Percentiles rank a stretch among this genome's conserved stretches.
These are phyloP conservation scores for Mucor velutinosus DNA, from an alignment of 371 early-diverging fungal species.

Conservation along the genomic window DNA sequence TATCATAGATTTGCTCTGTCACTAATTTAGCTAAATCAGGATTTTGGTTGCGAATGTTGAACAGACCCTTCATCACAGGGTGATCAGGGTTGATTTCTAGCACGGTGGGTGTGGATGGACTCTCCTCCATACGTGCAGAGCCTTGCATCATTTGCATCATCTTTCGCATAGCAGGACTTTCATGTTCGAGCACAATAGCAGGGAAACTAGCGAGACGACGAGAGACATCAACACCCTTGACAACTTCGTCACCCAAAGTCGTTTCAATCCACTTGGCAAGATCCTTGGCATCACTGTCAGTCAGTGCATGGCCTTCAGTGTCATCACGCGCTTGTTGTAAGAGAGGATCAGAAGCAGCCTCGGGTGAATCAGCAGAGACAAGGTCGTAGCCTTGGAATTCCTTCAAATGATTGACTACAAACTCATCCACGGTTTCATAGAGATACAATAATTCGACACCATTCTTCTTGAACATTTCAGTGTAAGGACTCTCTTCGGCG, in stretches of 20 bases:
- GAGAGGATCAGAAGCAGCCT: conserved; percentile 54
- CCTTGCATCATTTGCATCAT: conserved; percentile 77
- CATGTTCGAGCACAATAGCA: conserved; percentile 77
- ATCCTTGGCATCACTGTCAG: conserved; percentile 60
- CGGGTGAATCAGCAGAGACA: conserved; percentile 80
- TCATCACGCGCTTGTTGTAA: conserved; percentile 45
- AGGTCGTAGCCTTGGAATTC: conserved; percentile 80
- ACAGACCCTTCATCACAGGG: conserved; percentile 73
- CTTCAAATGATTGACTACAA: conserved; percentile 76
- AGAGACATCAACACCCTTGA: conserved; percentile 70
- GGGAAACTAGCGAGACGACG: conserved; percentile 73
- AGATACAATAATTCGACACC: conserved; percentile 78
- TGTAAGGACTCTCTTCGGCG: conserved; percentile 85
- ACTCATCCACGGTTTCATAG: conserved; percentile 90
- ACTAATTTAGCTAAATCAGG: conserved; percentile 70
- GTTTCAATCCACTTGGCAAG: conserved; percentile 71
- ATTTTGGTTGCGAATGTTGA: conserved; percentile 57
- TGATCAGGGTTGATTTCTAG: conserved; percentile 90
- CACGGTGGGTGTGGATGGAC: conserved; percentile 55
- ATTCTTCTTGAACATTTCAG: conserved; percentile 81
- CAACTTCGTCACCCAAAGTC: conserved; percentile 63
- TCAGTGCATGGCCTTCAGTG: conserved; percentile 26
- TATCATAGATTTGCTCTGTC: conserved; percentile 69
- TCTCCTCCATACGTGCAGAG: conserved; percentile 61
- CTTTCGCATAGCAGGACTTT: conserved; percentile 76